Evolutionary conservation across 2,329 filamentous ascomycete genomes (phyloP).

Genomic region (Eurotiales sp.): DNA sequence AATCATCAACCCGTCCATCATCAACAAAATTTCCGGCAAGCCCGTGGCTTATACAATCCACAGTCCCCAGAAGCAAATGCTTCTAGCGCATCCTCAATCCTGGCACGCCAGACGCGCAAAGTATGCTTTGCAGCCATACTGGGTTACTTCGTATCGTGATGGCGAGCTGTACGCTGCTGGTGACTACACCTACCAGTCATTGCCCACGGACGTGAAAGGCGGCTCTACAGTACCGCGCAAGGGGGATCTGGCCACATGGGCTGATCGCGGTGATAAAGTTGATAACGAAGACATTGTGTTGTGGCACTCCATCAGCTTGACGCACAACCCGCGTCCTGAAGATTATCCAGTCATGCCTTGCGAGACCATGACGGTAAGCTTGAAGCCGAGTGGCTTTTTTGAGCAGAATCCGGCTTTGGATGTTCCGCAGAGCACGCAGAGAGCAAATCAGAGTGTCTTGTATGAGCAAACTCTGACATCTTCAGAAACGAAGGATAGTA

Average conservation of each 20-base stretch:
- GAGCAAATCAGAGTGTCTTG: slow-evolving; percentile 2
- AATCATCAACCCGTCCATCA: slow-evolving; percentile 50
- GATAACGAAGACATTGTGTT: slow-evolving; percentile 39
- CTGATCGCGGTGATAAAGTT: slow-evolving; percentile 25
- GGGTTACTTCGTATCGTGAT: slow-evolving; percentile 50
- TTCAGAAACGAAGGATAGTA: no score
- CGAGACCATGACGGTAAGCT: slow-evolving; percentile 6
- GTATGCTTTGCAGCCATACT: slow-evolving; percentile 50
- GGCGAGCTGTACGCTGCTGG: slow-evolving; percentile 50
- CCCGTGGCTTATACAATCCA: slow-evolving; percentile 54
- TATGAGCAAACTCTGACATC: neutral
- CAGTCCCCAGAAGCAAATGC: slow-evolving; percentile 52
- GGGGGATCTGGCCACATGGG: slow-evolving; percentile 45
- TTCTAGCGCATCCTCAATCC: slow-evolving; percentile 51
- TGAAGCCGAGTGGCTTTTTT: slow-evolving; percentile 11
- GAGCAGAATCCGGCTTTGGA: slow-evolving; percentile 36
- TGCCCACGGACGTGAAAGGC: slow-evolving; percentile 40
- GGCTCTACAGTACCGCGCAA: slow-evolving; percentile 50
- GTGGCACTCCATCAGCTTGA: slow-evolving; percentile 29
- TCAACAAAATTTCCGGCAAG: slow-evolving; percentile 50
- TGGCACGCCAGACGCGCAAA: slow-evolving; percentile 49
- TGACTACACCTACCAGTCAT: slow-evolving; percentile 46
- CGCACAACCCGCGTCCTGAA: slow-evolving; percentile 26
- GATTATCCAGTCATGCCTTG: slow-evolving; percentile 12
- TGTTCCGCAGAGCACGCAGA: slow-evolving; percentile 28